phyloP scores from a whole-genome alignment of 306 rosid species.

The Trifolium subterraneum region DNA sequence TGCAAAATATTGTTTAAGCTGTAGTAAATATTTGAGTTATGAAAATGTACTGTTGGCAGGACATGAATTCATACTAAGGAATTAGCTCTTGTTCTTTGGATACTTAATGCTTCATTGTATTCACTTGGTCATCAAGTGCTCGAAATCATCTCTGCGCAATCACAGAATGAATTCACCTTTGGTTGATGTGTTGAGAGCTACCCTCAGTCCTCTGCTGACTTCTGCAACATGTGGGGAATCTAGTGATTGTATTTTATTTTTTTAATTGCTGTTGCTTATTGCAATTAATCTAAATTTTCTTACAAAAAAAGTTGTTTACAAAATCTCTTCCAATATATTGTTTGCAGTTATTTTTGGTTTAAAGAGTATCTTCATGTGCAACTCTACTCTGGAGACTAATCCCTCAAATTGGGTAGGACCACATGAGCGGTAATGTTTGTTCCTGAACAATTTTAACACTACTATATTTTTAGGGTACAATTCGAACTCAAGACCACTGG shows the following conservation, averaged over 20 bases:
- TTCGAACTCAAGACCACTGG: not conserved
- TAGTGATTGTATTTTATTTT: not conserved
- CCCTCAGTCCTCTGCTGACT: conserved; percentile 27
- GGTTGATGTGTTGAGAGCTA: conserved; percentile 15
- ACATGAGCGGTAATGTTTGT: not conserved
- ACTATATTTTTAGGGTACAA: not conserved
- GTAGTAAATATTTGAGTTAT: conserved; percentile 7
- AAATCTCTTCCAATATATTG: conserved; percentile 17
- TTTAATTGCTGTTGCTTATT: conserved; percentile 16
- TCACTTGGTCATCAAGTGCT: conserved; percentile 20
- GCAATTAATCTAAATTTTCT: conserved; percentile 32
- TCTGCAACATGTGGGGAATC: conserved; percentile 38
- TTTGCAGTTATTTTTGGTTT: not conserved
- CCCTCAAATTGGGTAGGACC: not conserved
- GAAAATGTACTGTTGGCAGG: not conserved
- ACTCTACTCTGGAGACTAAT: not conserved
- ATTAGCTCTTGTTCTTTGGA: conserved; percentile 15
- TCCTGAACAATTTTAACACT: not conserved
- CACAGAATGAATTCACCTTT: conserved; percentile 18
- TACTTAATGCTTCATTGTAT: conserved; percentile 19
- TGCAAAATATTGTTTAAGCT: conserved; percentile 18
- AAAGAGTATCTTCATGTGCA: not conserved
- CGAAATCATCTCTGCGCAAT: conserved; percentile 27
- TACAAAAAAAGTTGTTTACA: not conserved
- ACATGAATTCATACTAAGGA: conserved; percentile 17